Percentiles rank a stretch among this genome's conserved stretches.
Conservation (phyloP, 2,329 filamentous ascomycete genomes). For the Bipolaris cookei region DNA sequence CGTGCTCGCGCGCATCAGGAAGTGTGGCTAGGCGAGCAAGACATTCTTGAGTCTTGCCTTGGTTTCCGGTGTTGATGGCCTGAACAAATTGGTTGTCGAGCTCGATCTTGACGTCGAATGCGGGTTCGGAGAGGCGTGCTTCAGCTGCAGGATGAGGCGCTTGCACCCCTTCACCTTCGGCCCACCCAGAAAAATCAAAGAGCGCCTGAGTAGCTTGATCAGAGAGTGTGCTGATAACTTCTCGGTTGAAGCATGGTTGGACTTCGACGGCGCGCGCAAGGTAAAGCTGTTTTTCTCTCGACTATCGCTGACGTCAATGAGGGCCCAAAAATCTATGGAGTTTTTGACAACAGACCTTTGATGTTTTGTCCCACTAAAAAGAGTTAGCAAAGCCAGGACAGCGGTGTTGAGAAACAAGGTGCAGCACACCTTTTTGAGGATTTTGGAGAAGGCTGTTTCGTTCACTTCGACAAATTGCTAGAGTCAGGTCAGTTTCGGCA, state of each 20-base stretch:
- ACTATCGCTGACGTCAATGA: slow-evolving; percentile 58
- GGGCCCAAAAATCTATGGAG: slow-evolving; percentile 21
- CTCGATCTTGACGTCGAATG: slow-evolving; percentile 79
- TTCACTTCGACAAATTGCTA: slow-evolving; percentile 98
- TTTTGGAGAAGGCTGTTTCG: slow-evolving; percentile 96
- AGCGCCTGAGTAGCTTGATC: slow-evolving; percentile 97
- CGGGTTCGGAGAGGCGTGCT: slow-evolving; percentile 39
- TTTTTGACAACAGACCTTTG: slow-evolving; percentile 66
- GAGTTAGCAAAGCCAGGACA: slow-evolving; percentile 44
- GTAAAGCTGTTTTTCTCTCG: slow-evolving; percentile 96
- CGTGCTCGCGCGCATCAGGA: slow-evolving; percentile 71
- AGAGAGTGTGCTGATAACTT: slow-evolving; percentile 94
- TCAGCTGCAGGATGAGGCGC: slow-evolving; percentile 54
- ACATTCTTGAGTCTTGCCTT: slow-evolving; percentile 78
- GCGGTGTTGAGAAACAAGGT: background rate
- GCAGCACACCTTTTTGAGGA: slow-evolving; percentile 81
- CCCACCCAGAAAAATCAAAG: slow-evolving; percentile 94
- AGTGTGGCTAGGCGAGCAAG: slow-evolving; percentile 71
- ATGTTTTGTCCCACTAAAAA: slow-evolving; percentile 92
- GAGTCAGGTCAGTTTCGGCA: slow-evolving; percentile 34
- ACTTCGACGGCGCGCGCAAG: slow-evolving; percentile 95
- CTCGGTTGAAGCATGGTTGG: slow-evolving; percentile 96
- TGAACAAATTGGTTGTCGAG: slow-evolving; percentile 87
- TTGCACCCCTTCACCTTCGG: slow-evolving; percentile 90
- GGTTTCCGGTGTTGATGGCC: slow-evolving; percentile 81